A percentile compares a stretch with the other conserved stretches of the same genome.
Conservation (phyloP, 805 yeast species). For the Scheffersomyces amazonensis region DNA sequence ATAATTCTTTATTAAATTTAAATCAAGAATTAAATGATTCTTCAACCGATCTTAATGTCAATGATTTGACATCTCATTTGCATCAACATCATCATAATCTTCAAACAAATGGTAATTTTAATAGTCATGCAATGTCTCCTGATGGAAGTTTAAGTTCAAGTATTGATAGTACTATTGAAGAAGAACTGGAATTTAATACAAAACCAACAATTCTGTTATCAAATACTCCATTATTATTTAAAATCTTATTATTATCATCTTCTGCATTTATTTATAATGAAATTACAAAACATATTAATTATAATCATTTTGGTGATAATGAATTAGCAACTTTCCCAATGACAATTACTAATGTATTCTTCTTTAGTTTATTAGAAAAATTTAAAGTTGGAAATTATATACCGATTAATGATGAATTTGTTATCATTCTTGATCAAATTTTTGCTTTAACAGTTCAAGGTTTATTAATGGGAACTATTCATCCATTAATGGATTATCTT, state of each 20-base stretch:
- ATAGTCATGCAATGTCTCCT: neutral
- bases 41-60: neutral
- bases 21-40: conserved; percentile 21
- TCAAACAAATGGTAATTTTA: neutral
- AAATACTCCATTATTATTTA: conserved; percentile 7
- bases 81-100: neutral
- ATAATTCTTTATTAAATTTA: conserved; percentile 36
- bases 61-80: conserved; percentile 5
- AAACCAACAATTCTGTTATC: neutral
- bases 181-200: neutral
- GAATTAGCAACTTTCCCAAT: conserved; percentile 41
- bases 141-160: neutral
- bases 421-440: conserved; percentile 11
- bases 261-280: conserved; percentile 55
- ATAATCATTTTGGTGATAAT: conserved; percentile 43
- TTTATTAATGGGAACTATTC: conserved; percentile 51
- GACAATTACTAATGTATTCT: conserved; percentile 28
- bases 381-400: conserved; percentile 16
- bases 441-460: conserved; percentile 49
- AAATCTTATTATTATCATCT: conserved; percentile 27
- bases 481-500: conserved; percentile 42
- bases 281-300: conserved; percentile 51
- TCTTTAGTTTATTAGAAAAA: conserved; percentile 21
- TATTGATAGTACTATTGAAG: neutral
- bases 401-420: conserved; percentile 5